Base-by-base conservation (phyloP, 768 basidiomycete genomes). In the Leucocoprinus sp. region DNA sequence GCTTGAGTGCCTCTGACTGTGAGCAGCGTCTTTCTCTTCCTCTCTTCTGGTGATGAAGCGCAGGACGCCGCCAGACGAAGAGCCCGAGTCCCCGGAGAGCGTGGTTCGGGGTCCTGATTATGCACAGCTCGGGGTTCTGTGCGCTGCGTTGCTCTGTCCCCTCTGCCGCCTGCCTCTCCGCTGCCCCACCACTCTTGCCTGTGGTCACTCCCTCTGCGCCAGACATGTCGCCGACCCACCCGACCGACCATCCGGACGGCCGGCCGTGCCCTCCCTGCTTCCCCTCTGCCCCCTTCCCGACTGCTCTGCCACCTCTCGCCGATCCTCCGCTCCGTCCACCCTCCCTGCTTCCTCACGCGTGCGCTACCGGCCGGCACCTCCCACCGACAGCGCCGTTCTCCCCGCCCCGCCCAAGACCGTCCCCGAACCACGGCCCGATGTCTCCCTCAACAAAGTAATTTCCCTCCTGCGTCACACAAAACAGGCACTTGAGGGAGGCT, bases 131-230 rank as follows among this genome's bases (percentile, higher is more conserved):
- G 26, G 5, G 41, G 33, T 46, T 36, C 51, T 58, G 51, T 52
- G 63, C 42, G 54, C 66, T 28, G 56, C 76, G 44, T 64, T 83
- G 46, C 45, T 49, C 43, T 88, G 86, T 56, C 71, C 76, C 2
- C 56, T 75, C 60, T 86, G 85, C 53, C 3, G 75, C 69, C 7
- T 63, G 72, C 45, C 69, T 55, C 58, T 92, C 69, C 71, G 24
- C 64, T 62, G 53, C 67, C 90, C 68, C 63, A 83, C 54, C 67
- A 92, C 69, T 0, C 79, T 95, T 31, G 74, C 68, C 54, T 96
- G 92, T 57, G 92, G 92, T 43, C 92, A 96, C 59, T 73, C 90
- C 17, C 51, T 93, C 51, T 96, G 91, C 55, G 61, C 76, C 0
- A 36, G 18, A n/a, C 86, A 88, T 57, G 50, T 53, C 14, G 53